Evolutionary conservation across 2,329 filamentous ascomycete genomes (phyloP).

Genomic region (Graphilbum ipis-grandicollis): DNA sequence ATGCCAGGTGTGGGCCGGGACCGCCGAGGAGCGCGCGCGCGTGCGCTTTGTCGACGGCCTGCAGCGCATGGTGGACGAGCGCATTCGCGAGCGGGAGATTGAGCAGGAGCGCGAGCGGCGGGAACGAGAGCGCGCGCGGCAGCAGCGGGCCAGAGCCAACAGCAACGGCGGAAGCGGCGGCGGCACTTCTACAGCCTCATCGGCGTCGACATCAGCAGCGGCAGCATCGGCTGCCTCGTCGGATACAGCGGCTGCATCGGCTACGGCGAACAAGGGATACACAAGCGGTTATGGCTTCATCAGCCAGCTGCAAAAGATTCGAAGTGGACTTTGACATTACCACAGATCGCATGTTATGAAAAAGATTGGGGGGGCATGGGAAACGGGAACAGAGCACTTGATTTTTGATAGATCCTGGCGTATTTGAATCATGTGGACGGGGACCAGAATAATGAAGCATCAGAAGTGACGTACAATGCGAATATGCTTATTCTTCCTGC

Average conservation of each 20-base stretch:
- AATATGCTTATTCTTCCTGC: too few relatives aligned
- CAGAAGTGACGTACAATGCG: too few relatives aligned
- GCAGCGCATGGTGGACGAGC: constrained; percentile 60
- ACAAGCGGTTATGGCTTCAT: constrained; percentile 41
- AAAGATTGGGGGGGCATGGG: too few relatives aligned
- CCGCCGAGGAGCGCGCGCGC: constrained; percentile 79
- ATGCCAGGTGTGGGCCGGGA: constrained; percentile 81
- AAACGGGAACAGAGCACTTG: too few relatives aligned
- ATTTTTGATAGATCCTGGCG: too few relatives aligned
- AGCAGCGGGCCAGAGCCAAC: not conserved
- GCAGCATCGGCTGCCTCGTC: not conserved
- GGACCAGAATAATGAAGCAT: too few relatives aligned
- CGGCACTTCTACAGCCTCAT: not conserved
- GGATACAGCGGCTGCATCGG: not conserved
- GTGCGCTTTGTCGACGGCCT: constrained; percentile 66
- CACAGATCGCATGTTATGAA: too few relatives aligned
- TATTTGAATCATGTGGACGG: too few relatives aligned
- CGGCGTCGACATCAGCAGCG: not conserved
- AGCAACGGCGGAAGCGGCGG: not conserved
- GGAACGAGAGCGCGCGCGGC: not conserved
- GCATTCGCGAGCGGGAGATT: constrained; percentile 8
- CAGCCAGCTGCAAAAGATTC: constrained; percentile 43
- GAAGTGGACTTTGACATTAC: constrained; percentile 33
- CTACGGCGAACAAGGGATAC: constrained; percentile 18
- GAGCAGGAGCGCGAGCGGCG: constrained; percentile 2